phyloP scores from a whole-genome alignment of 805 yeast species.

The Saturnispora galanensis region DNA sequence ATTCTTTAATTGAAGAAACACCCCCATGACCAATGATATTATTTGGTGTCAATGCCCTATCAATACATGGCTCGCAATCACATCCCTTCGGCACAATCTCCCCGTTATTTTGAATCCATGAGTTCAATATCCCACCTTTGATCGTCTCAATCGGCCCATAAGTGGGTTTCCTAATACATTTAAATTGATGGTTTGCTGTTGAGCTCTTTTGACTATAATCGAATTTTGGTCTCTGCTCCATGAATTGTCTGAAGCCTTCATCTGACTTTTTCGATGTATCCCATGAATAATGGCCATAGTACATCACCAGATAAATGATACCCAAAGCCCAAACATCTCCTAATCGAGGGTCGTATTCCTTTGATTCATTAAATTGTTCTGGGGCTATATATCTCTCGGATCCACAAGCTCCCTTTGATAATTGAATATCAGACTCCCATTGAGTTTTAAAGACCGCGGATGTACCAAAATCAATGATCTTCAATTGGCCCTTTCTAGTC shows the following conservation, averaged over 20 bases:
- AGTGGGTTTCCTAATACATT: conserved; percentile 29
- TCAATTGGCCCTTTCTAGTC: conserved; percentile 54
- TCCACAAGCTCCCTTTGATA: conserved; percentile 70
- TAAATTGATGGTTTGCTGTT: conserved; percentile 20
- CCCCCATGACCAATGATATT: conserved; percentile 7
- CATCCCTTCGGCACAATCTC: conserved; percentile 9
- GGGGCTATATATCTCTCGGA: conserved; percentile 91
- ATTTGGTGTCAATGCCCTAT: conserved; percentile 5
- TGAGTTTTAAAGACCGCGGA: conserved; percentile 85
- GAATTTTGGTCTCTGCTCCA: conserved; percentile 33
- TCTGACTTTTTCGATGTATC: conserved; percentile 29
- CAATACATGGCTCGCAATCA: conserved; percentile 9
- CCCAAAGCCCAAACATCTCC: conserved; percentile 92
- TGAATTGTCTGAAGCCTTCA: conserved; percentile 35
- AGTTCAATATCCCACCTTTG: conserved; percentile 26
- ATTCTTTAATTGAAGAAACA: conserved; percentile 1
- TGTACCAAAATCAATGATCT: conserved; percentile 82
- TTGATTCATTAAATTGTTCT: conserved; percentile 55
- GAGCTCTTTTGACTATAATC: conserved; percentile 24
- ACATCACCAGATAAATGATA: conserved; percentile 62
- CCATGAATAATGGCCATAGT: conserved; percentile 30
- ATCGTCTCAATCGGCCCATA: conserved; percentile 47
- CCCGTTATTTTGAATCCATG: conserved; percentile 13
- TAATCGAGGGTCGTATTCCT: conserved; percentile 60
- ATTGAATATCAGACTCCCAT: conserved; percentile 71